Evolutionary conservation across 768 basidiomycete genomes (phyloP), one percentile per base, ranked within the genome.

Genomic region (Cubamyces sp.): DNA sequence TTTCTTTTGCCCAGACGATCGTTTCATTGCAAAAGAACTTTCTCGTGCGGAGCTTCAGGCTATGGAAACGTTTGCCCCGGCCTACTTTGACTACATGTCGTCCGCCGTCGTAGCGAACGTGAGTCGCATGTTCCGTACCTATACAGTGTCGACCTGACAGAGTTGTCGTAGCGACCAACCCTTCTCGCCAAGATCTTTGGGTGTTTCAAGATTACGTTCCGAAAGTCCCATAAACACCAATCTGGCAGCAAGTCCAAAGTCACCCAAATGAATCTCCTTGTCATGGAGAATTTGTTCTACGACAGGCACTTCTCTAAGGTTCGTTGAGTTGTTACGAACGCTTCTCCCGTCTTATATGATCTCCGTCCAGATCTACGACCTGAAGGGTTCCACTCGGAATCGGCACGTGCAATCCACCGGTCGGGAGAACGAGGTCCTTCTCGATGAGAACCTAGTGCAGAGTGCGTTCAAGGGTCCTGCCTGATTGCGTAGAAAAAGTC

Each of bases 251-350:
- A 81, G 75, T 84, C 86, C 6, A 93, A 92, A 71, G 84, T 88
- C 2, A 92, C 90, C 7, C 87, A 95, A 67, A 96, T 98, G 92
- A 97, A 97, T 69, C 79, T 99, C 21, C 78, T 98, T 40, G 92
- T 99, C 51, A 98, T 98, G 96, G 97, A 99, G 76, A 99, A 96
- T 69, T 78, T 96, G 11, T 97, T 98, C 72, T 96, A 97, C 73
- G 92, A 96, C 65, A 84, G 92, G 57, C 85, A 90, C 12, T 96
- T 98, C 69, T 87, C 90, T 3, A 93, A 90, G 82, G 94, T 92
- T 30, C n/a, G 63, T 56, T 7, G 1, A 39, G 5, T n/a, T 6
- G 4, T 25, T 11, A 18, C 18, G 1, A 9, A 3, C 47, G 42
- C 30, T 30, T 45, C 21, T 54, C 34, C 47, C 59, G 65, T 46